phyloP scores from a whole-genome alignment of 2,329 filamentous ascomycete species.

The Drechslerella coelobrocha region DNA sequence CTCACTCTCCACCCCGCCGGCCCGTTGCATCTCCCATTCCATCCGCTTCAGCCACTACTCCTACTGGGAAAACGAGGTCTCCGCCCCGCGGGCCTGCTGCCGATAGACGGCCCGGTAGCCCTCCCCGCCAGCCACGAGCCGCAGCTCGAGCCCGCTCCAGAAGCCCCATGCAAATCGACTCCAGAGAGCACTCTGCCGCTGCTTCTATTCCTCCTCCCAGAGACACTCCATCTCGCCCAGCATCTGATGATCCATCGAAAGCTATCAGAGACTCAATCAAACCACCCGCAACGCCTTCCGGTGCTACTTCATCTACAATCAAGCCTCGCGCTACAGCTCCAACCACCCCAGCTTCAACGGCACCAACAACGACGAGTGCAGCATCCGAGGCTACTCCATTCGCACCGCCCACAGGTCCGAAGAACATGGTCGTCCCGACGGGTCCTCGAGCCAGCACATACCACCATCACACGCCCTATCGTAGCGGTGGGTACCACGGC shows the following conservation, averaged over 20 bases:
- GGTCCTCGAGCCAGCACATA: constrained; percentile 37
- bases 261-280: constrained; percentile 13
- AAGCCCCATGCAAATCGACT: constrained; percentile 48
- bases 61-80: constrained; percentile 17
- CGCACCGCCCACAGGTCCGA: constrained; percentile 68
- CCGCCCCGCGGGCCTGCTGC: constrained; percentile 41
- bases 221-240: constrained; percentile 30
- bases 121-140: constrained; percentile 40
- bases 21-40: not conserved
- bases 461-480: constrained; percentile 52
- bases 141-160: constrained; percentile 24
- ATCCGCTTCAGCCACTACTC: not conserved
- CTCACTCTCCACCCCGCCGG: constrained; percentile 20
- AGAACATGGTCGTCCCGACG: constrained; percentile 60
- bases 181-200: constrained; percentile 8
- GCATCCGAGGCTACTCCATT: constrained; percentile 65
- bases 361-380: constrained; percentile 68
- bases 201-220: not conserved
- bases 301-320: constrained; percentile 7
- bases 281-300: constrained; percentile 13
- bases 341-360: constrained; percentile 59
- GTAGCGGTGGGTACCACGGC: constrained; percentile 54
- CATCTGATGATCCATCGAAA: not conserved
- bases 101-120: constrained; percentile 29
- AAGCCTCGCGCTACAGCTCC: constrained; percentile 13